Percentiles rank a stretch among this genome's conserved stretches.
Conservation (phyloP, 345 rosid species). For the Carallia brachiata region DNA sequence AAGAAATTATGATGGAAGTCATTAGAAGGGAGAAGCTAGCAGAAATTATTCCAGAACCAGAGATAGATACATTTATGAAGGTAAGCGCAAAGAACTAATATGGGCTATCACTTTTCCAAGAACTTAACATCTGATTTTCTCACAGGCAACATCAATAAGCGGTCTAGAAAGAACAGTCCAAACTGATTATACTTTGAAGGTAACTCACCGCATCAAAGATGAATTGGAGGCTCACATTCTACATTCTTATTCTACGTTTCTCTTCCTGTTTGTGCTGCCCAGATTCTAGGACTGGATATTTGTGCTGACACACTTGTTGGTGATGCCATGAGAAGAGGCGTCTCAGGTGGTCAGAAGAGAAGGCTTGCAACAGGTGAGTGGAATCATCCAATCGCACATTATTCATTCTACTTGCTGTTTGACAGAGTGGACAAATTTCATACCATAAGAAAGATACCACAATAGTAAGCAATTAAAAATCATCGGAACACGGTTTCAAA, state of each 20-base stretch:
- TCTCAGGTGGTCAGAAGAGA: slow-evolving; percentile 55
- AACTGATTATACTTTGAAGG: slow-evolving; percentile 59
- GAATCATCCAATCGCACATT: neutral
- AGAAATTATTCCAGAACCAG: slow-evolving; percentile 45
- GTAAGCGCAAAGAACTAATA: slow-evolving; percentile 9
- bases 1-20: slow-evolving; percentile 42
- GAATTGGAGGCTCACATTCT: neutral
- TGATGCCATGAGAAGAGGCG: slow-evolving; percentile 65
- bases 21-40: slow-evolving; percentile 46
- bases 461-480: too few species aligned
- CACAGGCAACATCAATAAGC: slow-evolving; percentile 46
- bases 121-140: neutral
- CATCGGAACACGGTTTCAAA: too few species aligned
- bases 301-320: slow-evolving; percentile 72
- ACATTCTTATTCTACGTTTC: neutral
- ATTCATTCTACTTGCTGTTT: neutral
- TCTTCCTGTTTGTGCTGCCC: neutral
- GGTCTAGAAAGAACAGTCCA: slow-evolving; percentile 45
- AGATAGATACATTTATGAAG: slow-evolving; percentile 55
- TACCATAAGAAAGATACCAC: too few species aligned
- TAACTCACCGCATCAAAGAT: neutral
- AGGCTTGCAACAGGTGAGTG: slow-evolving; percentile 46
- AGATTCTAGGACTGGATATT: slow-evolving; percentile 67
- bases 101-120: neutral
- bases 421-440: neutral